Base-by-base conservation (phyloP, 371 early-diverging fungal species). In the Catenaria anguillulae region DNA sequence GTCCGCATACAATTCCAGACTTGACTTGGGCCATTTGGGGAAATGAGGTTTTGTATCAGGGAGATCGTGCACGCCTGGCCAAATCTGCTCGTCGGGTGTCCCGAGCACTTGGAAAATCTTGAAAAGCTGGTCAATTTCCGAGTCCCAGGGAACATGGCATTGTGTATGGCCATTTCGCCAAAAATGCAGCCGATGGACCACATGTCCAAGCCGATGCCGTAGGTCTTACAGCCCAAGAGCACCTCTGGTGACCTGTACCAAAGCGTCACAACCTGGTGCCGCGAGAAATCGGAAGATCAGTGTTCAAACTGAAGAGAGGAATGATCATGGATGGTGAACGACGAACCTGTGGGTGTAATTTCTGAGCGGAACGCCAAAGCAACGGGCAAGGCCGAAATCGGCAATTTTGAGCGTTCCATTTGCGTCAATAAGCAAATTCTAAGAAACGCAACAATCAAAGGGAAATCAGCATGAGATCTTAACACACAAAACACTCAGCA, bases 171-270 rank as follows among this genome's bases (percentile, higher is more conserved):
- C 90, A 99, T 93, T 74, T 99, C 99, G 29, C 93, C 94, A 75
- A 96, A 88, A 63, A 99, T 93, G 71, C 93, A 93, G 0, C 98
- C 99, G 34, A 96, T 80, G 65, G 88, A 87, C 99, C 99, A 99
- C 77, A 98, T 92, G 74, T 99, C 99, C 52, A 98, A 85, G 6
- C 86, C 87, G 13, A 86, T 90, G 8, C 88, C 83, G 72, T 99
- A 99, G 65, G 89, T 84, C 56, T 81, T 83, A 21, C 81, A 77
- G 4, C 97, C 98, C 65, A 95, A 75, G 45, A 99, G 72, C 55
- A 98, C 87, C 73, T 99, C 99, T 10, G 99, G 99, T 10, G 97
- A 79, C 60, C 98, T 81, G 71, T 99, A 98, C 95, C 95, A 94
- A 31, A 93, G 76, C 15, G 99, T 99, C 29, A 99, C 93, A 8